A percentile compares a stretch with the other conserved stretches of the same genome.
Conservation (phyloP, 176 grass and related monocot genomes). For the Carex scoparia region DNA sequence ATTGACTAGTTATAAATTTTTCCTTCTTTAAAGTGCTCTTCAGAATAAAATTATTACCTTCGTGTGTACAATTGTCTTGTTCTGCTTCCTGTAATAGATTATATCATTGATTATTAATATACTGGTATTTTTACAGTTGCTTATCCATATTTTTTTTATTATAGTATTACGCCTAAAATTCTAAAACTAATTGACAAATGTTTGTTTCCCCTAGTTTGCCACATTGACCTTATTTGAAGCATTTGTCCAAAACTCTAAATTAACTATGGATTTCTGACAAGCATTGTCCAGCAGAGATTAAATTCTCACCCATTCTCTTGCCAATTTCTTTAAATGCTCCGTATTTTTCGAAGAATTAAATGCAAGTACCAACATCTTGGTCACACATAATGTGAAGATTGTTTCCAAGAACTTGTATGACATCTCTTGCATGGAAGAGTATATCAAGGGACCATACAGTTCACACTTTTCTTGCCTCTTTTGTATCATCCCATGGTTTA, state of each 20-base stretch:
- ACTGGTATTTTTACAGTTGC: neutral
- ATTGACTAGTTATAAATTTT: neutral
- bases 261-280: neutral
- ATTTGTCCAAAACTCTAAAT: neutral
- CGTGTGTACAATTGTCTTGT: neutral
- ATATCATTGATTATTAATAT: neutral
- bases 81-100: neutral
- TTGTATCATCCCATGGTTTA: neutral
- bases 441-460: slow-evolving; percentile 2
- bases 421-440: slow-evolving; percentile 31
- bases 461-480: slow-evolving; percentile 26
- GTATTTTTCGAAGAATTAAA: neutral
- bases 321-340: neutral
- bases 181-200: neutral
- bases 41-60: neutral
- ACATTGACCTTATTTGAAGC: neutral
- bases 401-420: slow-evolving; percentile 23
- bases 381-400: slow-evolving; percentile 1
- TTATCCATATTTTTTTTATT: neutral
- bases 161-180: neutral
- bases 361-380: neutral
- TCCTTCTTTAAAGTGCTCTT: neutral
- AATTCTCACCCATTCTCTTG: slow-evolving; percentile 8
- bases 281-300: neutral
- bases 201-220: neutral